Conservation (phyloP, 108 stramenopile genomes). For the Ochromonas danica region DNA sequence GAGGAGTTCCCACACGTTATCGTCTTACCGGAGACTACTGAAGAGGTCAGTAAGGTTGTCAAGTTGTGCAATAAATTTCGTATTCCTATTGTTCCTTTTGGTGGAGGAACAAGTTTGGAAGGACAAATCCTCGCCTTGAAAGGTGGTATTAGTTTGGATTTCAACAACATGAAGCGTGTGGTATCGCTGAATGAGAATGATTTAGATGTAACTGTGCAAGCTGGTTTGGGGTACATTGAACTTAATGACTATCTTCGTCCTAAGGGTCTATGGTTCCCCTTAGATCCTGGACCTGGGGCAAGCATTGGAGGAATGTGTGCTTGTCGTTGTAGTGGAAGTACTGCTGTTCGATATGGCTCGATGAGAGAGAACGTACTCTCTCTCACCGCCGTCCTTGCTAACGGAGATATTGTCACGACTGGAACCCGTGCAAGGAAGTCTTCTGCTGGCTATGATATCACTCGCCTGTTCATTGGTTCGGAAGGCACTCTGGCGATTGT, state of each 20-base stretch:
- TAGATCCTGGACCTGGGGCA: conserved; percentile 93
- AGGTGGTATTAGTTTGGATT: conserved; percentile 53
- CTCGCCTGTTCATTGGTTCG: conserved; percentile 71
- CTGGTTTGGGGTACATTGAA: conserved; percentile 44
- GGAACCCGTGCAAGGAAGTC: conserved; percentile 70
- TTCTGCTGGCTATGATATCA: conserved; percentile 83
- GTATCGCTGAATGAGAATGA: conserved; percentile 45
- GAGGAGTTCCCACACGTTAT: conserved; percentile 67
- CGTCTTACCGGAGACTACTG: conserved; percentile 63
- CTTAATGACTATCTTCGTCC: neutral
- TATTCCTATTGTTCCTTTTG: conserved; percentile 85
- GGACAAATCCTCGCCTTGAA: conserved; percentile 65
- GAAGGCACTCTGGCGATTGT: conserved; percentile 79
- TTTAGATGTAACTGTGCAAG: conserved; percentile 60
- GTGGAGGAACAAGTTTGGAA: conserved; percentile 85
- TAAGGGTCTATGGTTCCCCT: conserved; percentile 70
- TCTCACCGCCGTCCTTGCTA: conserved; percentile 74
- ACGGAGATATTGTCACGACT: conserved; percentile 60
- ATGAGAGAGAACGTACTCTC: conserved; percentile 85
- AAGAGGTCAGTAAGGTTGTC: conserved; percentile 69
- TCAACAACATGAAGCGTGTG: conserved; percentile 49
- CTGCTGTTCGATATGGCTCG: conserved; percentile 88
- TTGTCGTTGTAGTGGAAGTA: conserved; percentile 85
- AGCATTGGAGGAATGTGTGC: conserved; percentile 82
- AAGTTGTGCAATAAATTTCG: conserved; percentile 57